Percentiles rank a stretch among this genome's conserved stretches.
Conservation (phyloP, 305 asterid genomes). For the Monarda citriodora region DNA sequence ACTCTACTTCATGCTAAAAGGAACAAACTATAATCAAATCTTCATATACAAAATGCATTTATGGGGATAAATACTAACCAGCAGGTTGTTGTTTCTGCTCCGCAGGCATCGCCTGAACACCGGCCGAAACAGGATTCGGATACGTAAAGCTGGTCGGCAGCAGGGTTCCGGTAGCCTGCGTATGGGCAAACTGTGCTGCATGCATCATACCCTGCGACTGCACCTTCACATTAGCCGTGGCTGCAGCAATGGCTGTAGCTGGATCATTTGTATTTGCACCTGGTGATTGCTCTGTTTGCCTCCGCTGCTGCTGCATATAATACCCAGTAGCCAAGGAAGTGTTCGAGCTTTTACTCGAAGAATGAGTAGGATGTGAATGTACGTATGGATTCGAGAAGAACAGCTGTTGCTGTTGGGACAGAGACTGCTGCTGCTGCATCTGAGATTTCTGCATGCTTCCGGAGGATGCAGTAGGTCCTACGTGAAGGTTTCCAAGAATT, state of each 20-base stretch:
- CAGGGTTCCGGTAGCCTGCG: conserved; percentile 52
- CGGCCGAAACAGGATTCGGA: conserved; percentile 65
- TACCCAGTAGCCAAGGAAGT: conserved; percentile 50
- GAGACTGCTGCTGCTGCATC: conserved; percentile 37
- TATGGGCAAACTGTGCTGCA: conserved; percentile 49
- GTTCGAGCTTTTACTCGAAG: conserved; percentile 36
- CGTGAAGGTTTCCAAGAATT: conserved; percentile 72
- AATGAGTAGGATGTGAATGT: conserved; percentile 57
- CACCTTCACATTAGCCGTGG: conserved; percentile 66
- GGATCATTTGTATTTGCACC: conserved; percentile 78
- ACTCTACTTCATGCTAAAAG: conserved; percentile 15
- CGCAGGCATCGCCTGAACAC: conserved; percentile 69
- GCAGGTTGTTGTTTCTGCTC: conserved; percentile 95
- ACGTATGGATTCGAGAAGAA: conserved; percentile 66
- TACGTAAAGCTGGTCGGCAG: conserved; percentile 78
- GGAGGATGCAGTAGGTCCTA: conserved; percentile 39
- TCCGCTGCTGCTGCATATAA: conserved; percentile 54
- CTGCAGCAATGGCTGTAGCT: conserved; percentile 91
- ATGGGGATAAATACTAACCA: conserved; percentile 46
- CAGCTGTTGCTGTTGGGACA: conserved; percentile 54
- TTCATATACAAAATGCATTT: conserved; percentile 2
- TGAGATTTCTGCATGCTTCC: conserved; percentile 49
- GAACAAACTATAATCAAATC: neutral
- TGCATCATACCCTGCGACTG: conserved; percentile 55
- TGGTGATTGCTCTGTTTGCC: conserved; percentile 55